phyloP scores from a whole-genome alignment of 2,329 filamentous ascomycete species.

The Daldinia eschscholtzii region DNA sequence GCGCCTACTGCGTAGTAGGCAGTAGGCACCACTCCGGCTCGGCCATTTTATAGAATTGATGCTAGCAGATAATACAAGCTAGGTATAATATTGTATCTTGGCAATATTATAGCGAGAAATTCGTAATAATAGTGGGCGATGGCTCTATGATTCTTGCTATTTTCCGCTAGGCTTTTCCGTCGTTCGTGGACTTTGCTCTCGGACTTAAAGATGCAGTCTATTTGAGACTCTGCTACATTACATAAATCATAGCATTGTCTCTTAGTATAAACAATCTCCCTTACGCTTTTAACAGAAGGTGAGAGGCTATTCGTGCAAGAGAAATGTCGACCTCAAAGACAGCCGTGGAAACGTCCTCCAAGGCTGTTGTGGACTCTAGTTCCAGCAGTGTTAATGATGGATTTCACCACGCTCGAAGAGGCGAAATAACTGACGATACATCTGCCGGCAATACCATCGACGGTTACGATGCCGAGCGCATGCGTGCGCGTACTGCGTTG shows the following conservation, averaged over 20 bases:
- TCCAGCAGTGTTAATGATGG: conserved; percentile 41
- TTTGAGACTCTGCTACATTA: conserved; percentile 4
- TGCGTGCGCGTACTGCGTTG: conserved; percentile 49
- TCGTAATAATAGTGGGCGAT: conserved; percentile 44
- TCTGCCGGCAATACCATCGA: conserved; percentile 39
- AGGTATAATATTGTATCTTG: conserved; percentile 21
- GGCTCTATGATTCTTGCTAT: conserved; percentile 30
- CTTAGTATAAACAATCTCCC: neutral
- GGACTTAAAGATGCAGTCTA: conserved; percentile 2
- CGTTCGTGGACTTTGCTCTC: neutral
- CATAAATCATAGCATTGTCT: neutral
- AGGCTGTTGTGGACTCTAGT: conserved; percentile 31
- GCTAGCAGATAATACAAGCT: conserved; percentile 20
- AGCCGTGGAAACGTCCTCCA: conserved; percentile 23
- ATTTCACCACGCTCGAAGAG: conserved; percentile 43
- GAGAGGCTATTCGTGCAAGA: neutral
- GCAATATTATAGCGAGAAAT: conserved; percentile 24
- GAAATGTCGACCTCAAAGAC: conserved; percentile 28
- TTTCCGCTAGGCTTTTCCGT: conserved; percentile 3
- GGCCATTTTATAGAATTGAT: conserved; percentile 8
- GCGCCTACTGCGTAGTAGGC: neutral
- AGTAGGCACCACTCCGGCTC: conserved; percentile 8
- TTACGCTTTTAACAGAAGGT: neutral
- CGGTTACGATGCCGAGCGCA: conserved; percentile 52
- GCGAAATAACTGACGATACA: conserved; percentile 42